phyloP scores from a whole-genome alignment of 352 stramenopile genomes.

The Pythium rishiriense region DNA sequence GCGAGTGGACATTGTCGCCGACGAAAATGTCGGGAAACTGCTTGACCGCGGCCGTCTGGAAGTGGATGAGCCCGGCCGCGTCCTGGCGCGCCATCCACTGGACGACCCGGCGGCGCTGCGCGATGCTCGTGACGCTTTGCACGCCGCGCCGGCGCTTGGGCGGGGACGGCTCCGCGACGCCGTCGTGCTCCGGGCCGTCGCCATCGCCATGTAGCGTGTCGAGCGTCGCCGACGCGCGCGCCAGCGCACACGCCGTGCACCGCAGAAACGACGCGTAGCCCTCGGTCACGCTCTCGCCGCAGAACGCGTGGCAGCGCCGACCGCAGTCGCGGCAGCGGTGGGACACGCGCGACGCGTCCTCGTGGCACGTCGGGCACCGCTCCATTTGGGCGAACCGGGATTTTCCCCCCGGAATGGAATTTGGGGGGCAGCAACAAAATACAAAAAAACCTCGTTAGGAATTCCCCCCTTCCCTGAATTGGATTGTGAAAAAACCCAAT shows the following conservation, averaged over 20 bases:
- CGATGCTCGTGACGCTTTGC: background rate
- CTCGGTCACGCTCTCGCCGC: slow-evolving; percentile 1
- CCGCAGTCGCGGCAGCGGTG: slow-evolving; percentile 1
- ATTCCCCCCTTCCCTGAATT: too few relatives aligned
- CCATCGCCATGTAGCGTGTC: background rate
- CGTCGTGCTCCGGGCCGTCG: too few relatives aligned
- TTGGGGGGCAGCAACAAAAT: background rate
- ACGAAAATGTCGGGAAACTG: background rate
- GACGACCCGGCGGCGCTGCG: background rate
- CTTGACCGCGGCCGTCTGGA: background rate
- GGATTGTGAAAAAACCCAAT: too few relatives aligned
- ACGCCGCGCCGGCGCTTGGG: background rate
- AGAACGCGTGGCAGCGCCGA: background rate
- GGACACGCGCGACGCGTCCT: background rate
- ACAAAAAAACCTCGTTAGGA: background rate
- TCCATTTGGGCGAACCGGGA: background rate
- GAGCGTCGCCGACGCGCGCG: background rate
- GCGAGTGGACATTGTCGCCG: background rate
- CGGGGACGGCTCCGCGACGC: too few relatives aligned
- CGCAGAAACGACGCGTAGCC: background rate
- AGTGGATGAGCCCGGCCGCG: background rate
- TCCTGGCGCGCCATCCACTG: background rate
- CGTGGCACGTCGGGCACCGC: slow-evolving; percentile 5
- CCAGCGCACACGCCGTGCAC: background rate
- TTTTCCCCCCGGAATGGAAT: background rate